phyloP scores from a whole-genome alignment of 2,329 filamentous ascomycete genomes.

The Dactylella cylindrospora region DNA sequence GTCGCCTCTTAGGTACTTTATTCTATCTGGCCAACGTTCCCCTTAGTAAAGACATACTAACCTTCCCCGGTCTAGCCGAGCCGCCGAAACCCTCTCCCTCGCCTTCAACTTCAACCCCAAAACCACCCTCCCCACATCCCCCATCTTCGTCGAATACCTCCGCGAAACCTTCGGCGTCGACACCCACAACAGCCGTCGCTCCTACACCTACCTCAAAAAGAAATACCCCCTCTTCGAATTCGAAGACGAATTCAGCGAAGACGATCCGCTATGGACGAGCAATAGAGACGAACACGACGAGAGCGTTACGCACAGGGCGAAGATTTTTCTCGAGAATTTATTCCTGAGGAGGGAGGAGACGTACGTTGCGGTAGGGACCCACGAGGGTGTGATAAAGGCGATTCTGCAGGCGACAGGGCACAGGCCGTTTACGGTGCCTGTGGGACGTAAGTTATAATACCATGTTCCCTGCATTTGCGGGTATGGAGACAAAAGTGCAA shows the following conservation, averaged over 20 bases:
- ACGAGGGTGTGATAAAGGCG: conserved; percentile 33
- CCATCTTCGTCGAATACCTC: conserved; percentile 37
- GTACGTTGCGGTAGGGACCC: conserved; percentile 30
- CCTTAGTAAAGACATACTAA: not conserved
- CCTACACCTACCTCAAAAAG: conserved; percentile 35
- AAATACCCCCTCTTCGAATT: conserved; percentile 36
- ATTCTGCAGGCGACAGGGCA: conserved; percentile 32
- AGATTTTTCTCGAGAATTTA: conserved; percentile 40
- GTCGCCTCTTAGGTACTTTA: conserved; percentile 33
- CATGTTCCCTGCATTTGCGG: no score
- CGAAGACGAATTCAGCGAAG: conserved; percentile 38
- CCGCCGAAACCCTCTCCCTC: conserved; percentile 35
- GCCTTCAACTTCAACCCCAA: conserved; percentile 29
- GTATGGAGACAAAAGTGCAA: no score
- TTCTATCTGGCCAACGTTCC: not conserved
- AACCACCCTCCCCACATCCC: conserved; percentile 22
- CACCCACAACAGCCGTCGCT: conserved; percentile 34
- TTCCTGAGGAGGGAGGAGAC: conserved; percentile 26
- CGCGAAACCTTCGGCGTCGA: conserved; percentile 43
- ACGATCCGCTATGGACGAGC: conserved; percentile 34
- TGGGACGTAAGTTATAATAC: conserved; percentile 26
- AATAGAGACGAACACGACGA: conserved; percentile 34
- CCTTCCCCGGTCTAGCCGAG: conserved; percentile 13
- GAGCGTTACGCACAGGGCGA: conserved; percentile 29
- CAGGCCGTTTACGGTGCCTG: conserved; percentile 22